Base-by-base conservation (phyloP, 208 protist genomes). In the Tritrichomonas foetus region DNA sequence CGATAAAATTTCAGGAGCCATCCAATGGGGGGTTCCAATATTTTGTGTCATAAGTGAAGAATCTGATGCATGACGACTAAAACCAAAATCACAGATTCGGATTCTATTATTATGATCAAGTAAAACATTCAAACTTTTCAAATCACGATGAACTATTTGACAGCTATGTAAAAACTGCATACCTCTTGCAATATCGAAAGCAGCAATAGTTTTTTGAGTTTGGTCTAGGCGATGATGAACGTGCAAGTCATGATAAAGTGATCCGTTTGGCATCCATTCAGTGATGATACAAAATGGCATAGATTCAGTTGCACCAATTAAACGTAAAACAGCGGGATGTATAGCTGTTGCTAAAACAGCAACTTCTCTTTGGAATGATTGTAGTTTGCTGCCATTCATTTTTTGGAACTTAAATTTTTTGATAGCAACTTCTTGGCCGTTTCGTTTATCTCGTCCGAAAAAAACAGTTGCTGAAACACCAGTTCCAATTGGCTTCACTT, bases 311-410 rank as follows among this genome's bases (percentile, higher is more conserved):
- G 78, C 78, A 39, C 78, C 78, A 53, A 53, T 61, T 33, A 89
- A 57, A 20, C 44, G 3, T 16, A 89, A 33, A 16, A 89, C 1
- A 39, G n/a, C 33, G 25, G 78, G 78, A 89, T 89, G 78, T 3
- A 3, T 33, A 44, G 47, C 47, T 3, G 20, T 89, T 22, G 78
- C 78, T 57, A 89, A 47, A 36, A 89, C 78, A 30, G 41, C 78
- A 89, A 89, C 78, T 57, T 89, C 78, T 27, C 78, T 27, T 57
- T 89, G 78, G 36, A 89, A 89, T 36, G 47, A 33, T 53, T 89
- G 78, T 39, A 89, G 30, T 39, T 89, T 89, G 0, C n/a, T 47
- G 53, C 78, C 78, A 39, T 22, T 89, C 8, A 89, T 16, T 53
- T 89, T 89, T 89, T n/a, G 1, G 16, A 57, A 89, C 57, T 89